A percentile compares a stretch with the other conserved stretches of the same genome.
phyloP scores from a whole-genome alignment of 129 eudicot species.

The Chrysanthemum lavandulifolium region DNA sequence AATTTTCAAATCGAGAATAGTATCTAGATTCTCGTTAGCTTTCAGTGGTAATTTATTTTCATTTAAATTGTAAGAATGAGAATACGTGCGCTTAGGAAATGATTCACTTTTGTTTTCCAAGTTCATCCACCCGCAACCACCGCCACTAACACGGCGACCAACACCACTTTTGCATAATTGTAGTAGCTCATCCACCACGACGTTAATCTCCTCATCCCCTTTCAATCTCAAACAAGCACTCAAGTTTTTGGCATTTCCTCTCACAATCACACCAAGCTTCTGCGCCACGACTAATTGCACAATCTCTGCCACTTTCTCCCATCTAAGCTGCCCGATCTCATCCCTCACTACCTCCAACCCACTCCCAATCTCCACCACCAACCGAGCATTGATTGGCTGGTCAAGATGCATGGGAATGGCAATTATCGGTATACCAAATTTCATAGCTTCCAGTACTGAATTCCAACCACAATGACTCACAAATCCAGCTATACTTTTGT shows the following conservation, averaged over 20 bases:
- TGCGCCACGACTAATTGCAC: constrained; percentile 11
- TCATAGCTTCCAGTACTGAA: constrained; percentile 21
- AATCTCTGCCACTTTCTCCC: constrained; percentile 7
- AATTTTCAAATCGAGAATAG: too few relatives aligned
- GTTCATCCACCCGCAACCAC: background rate
- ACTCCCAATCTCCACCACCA: constrained; percentile 15
- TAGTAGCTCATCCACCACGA: background rate
- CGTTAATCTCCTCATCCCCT: constrained; percentile 19
- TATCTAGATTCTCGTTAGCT: too few relatives aligned
- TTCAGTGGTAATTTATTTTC: too few relatives aligned
- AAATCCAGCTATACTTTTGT: constrained; percentile 19
- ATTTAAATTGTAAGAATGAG: too few relatives aligned
- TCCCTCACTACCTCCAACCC: constrained; percentile 22
- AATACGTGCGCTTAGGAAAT: background rate
- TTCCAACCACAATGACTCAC: constrained; percentile 30
- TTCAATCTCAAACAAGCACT: constrained; percentile 8
- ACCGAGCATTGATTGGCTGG: constrained; percentile 26
- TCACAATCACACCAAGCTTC: constrained; percentile 7
- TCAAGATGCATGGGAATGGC: constrained; percentile 30
- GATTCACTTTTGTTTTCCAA: background rate
- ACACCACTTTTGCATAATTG: background rate
- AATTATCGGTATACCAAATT: constrained; percentile 25
- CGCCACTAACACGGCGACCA: background rate
- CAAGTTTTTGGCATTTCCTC: constrained; percentile 15
- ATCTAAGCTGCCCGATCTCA: constrained; percentile 4